Base-by-base conservation (phyloP, 352 stramenopile species). In the Peronospora destructor region DNA sequence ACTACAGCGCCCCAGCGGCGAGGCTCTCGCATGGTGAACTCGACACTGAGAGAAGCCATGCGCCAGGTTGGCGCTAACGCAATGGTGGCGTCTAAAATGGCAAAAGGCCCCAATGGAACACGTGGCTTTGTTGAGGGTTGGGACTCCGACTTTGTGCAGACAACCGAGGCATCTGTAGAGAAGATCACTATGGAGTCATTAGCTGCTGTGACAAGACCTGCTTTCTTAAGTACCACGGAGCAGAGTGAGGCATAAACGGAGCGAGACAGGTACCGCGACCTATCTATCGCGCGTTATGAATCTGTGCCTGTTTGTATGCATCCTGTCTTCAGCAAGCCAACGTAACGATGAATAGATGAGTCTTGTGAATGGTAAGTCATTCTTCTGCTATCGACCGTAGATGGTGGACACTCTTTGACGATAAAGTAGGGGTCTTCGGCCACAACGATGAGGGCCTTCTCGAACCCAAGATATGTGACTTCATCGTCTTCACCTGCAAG, bases 61-160 rank as follows among this genome's bases (percentile, higher is more conserved):
- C 76, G 70, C 5, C 70, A 82, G 33, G 61, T 84, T 19, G 73
- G 75, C 14, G 75, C 66, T n/a, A 84, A 64, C 19, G 75, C 77
- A 0, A 67, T 84, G 45, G 73, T 73, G 21, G 59, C 63, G 17
- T 85, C 73, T 33, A 72, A 78, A 38, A 89, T 84, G 68, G 81
- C 77, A 11, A 85, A 82, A 49, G 81, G 81, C 3, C 81, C 77
- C 1, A 72, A 91, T 48, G 81, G 77, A 53, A 76, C 77, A 17
- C 76, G 78, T 40, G 81, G 81, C 4, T 91, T 91, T 61, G 33
- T 25, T 36, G 51, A 66, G 4, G 75, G 74, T 12, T 89, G 81
- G 81, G 66, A 72, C 16, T 50, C 33, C 0, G 29, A 50, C 17
- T 34, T 49, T 21, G 38, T 41, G 13, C 40, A 61, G 57, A 41